Percentiles rank a stretch among this genome's conserved stretches.
Conservation (phyloP, 768 basidiomycete species). For the Mycena olivaceomarginata region DNA sequence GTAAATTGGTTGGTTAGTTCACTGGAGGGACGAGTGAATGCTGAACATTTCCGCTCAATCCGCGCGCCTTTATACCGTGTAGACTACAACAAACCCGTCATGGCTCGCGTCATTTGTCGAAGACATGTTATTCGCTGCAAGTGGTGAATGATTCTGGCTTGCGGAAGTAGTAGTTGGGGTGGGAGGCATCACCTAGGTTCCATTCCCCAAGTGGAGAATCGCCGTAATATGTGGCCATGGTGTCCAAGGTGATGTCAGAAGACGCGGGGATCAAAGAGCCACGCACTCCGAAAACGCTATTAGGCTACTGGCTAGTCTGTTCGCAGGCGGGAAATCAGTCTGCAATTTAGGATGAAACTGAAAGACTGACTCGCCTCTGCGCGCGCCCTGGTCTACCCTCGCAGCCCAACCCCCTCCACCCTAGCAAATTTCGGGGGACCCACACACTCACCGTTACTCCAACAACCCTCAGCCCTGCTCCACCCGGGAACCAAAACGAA, state of each 20-base stretch:
- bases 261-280: background rate
- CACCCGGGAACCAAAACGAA: background rate
- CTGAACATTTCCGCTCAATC: background rate
- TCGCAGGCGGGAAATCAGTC: too few relatives aligned
- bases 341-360: too few relatives aligned
- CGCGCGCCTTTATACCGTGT: background rate
- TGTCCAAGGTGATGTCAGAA: slow-evolving; percentile 8
- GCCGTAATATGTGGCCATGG: background rate
- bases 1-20: background rate
- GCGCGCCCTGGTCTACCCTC: too few relatives aligned
- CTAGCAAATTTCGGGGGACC: background rate
- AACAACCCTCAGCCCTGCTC: background rate
- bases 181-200: slow-evolving; percentile 13
- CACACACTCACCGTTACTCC: background rate
- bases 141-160: background rate
- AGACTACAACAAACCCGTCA: background rate
- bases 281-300: background rate
- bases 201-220: slow-evolving; percentile 19
- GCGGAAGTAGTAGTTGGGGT: slow-evolving; percentile 17
- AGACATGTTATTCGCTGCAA: background rate
- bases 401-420: background rate
- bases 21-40: background rate
- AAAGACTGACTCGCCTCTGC: too few relatives aligned
- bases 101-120: background rate
- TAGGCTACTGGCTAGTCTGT: background rate